Percentiles rank a stretch among this genome's conserved stretches.
Conservation (phyloP, 768 basidiomycete genomes). For the Mycena chlorophos region DNA sequence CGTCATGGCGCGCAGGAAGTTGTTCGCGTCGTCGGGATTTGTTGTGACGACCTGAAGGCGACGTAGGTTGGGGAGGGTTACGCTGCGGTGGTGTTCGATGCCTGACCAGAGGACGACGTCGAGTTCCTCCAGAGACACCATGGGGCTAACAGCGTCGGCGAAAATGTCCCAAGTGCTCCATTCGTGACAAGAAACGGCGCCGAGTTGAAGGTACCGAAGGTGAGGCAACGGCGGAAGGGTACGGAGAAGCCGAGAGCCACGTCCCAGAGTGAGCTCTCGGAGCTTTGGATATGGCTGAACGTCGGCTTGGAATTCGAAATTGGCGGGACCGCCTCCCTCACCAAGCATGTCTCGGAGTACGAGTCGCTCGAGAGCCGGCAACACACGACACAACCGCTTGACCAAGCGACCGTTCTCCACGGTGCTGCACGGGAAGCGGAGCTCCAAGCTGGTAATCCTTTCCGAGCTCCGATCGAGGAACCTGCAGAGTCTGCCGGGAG, state of each 20-base stretch:
- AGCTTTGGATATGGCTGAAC: constrained; percentile 9
- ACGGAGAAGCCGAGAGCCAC: neutral
- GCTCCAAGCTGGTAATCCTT: constrained; percentile 3
- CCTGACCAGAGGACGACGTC: constrained; percentile 5
- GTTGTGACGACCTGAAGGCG: neutral
- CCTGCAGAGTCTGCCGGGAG: neutral
- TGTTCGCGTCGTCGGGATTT: neutral
- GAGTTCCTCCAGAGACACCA: constrained; percentile 5
- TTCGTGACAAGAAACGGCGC: neutral
- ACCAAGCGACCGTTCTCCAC: neutral
- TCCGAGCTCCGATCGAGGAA: neutral
- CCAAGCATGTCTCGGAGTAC: neutral
- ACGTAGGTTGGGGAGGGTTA: constrained; percentile 5
- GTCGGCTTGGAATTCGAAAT: neutral
- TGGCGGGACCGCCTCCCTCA: neutral
- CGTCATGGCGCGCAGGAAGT: neutral
- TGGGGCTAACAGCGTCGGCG: neutral
- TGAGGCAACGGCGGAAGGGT: constrained; percentile 1
- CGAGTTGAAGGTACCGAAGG: constrained; percentile 6
- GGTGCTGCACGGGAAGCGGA: neutral
- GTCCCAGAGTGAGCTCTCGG: neutral
- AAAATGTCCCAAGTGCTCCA: constrained; percentile 7
- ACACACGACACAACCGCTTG: neutral
- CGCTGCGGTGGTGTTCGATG: neutral
- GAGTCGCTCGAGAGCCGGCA: constrained; percentile 7